Evolutionary conservation across 345 rosid species (phyloP).

Genomic region (Populus nigra): DNA sequence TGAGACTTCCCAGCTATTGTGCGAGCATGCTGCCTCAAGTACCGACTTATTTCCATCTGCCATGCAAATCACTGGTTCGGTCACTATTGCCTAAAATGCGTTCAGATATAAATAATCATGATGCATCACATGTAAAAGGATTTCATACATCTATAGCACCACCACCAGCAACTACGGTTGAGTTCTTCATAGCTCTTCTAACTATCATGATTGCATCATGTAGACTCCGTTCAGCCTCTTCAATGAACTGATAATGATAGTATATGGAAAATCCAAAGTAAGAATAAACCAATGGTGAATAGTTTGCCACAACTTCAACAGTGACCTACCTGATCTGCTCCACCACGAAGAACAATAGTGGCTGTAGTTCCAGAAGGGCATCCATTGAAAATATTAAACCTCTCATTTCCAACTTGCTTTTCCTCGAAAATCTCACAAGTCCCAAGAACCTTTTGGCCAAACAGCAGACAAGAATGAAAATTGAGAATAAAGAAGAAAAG

Average conservation of each 20-base stretch:
- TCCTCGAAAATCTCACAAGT: slow-evolving; percentile 95
- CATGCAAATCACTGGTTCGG: slow-evolving; percentile 17
- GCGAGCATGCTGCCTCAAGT: slow-evolving; percentile 91
- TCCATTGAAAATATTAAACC: slow-evolving; percentile 96
- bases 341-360: slow-evolving; percentile 99
- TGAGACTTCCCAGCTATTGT: slow-evolving; percentile 95
- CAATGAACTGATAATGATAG: slow-evolving; percentile 67
- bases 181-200: slow-evolving; percentile 93
- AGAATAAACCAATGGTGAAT: neutral
- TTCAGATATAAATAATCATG: neutral
- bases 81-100: slow-evolving; percentile 4
- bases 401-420: slow-evolving; percentile 96
- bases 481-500: neutral
- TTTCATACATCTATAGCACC: slow-evolving; percentile 95
- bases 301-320: neutral
- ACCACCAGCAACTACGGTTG: slow-evolving; percentile 98
- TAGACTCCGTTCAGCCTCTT: slow-evolving; percentile 98
- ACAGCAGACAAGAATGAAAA: neutral
- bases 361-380: slow-evolving; percentile 95
- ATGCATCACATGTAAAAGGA: slow-evolving; percentile 6
- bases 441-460: slow-evolving; percentile 76
- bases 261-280: neutral
- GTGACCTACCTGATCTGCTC: slow-evolving; percentile 92
- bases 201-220: slow-evolving; percentile 99
- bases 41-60: slow-evolving; percentile 96